phyloP scores from a whole-genome alignment of 192 early-diverging fungal genomes.

The Coemansia sp. region DNA sequence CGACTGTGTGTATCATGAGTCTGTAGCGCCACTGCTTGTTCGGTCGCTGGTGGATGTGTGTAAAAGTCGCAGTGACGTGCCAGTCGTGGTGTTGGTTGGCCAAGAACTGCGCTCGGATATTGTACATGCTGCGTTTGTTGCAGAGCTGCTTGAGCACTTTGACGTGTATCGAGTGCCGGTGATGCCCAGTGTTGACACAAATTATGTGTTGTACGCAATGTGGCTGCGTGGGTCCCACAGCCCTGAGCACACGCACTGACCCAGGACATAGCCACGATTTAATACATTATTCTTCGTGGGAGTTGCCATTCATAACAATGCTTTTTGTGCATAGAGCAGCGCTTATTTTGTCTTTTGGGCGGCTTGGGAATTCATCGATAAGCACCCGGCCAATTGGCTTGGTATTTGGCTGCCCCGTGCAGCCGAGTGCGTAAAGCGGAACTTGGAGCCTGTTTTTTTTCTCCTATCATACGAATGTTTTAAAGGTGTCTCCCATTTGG shows the following conservation, averaged over 20 bases:
- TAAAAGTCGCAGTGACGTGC: slow-evolving; percentile 11
- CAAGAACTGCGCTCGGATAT: slow-evolving; percentile 53
- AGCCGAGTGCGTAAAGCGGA: not conserved
- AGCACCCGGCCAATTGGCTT: not conserved
- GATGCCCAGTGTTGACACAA: slow-evolving; percentile 7
- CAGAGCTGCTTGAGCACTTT: slow-evolving; percentile 24
- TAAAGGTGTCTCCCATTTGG: too few relatives aligned
- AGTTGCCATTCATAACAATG: not conserved
- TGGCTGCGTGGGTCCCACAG: slow-evolving; percentile 16
- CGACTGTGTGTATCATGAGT: slow-evolving; percentile 50
- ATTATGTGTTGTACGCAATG: slow-evolving; percentile 28
- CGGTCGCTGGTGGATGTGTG: slow-evolving; percentile 25
- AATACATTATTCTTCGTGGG: not conserved
- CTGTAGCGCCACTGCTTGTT: slow-evolving; percentile 34
- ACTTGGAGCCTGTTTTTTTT: not conserved
- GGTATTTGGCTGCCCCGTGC: not conserved
- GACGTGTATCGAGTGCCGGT: slow-evolving; percentile 33
- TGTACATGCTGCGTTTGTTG: slow-evolving; percentile 43
- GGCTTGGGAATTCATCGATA: not conserved
- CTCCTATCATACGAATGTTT: too few relatives aligned
- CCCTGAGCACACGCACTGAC: too few relatives aligned
- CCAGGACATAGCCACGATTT: too few relatives aligned
- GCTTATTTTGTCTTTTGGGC: too few relatives aligned
- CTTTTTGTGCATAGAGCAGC: not conserved
- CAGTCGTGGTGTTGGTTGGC: slow-evolving; percentile 27